Conservation (phyloP, 2,329 filamentous ascomycete species). For the Diaporthe australafricana region DNA sequence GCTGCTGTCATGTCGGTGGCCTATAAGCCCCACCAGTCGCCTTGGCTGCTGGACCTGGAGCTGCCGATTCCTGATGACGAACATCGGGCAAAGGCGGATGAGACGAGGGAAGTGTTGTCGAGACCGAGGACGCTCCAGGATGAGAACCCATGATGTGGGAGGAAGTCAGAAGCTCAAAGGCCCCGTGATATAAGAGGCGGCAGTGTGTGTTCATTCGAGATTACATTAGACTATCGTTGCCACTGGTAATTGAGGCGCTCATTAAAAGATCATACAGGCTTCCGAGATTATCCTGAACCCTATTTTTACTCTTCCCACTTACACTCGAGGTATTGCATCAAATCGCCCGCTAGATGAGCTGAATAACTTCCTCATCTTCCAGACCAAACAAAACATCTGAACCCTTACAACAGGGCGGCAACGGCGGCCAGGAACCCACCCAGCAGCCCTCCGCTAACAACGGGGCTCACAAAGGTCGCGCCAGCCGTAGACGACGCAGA, state of each 20-base stretch:
- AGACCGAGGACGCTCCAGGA: not conserved
- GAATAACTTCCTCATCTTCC: not conserved
- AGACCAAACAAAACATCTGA: not conserved
- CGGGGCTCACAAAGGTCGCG: conserved; percentile 7
- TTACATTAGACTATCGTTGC: conserved; percentile 24
- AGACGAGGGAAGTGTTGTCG: conserved; percentile 12
- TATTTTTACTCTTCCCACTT: not conserved
- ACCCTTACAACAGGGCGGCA: conserved; percentile 23
- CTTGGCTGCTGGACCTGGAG: conserved; percentile 65
- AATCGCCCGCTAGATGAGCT: not conserved
- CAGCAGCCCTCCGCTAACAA: conserved; percentile 26
- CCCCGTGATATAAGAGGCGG: not conserved
- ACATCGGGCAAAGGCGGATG: conserved; percentile 25
- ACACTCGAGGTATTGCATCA: not conserved
- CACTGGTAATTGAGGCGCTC: conserved; percentile 5
- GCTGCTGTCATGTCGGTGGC: conserved; percentile 62
- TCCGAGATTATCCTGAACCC: not conserved
- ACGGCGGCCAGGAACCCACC: conserved; percentile 26
- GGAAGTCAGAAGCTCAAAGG: not conserved
- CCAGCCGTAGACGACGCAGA: conserved; percentile 14
- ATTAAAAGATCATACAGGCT: conserved; percentile 1
- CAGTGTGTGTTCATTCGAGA: not conserved
- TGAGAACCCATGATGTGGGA: too few species aligned
- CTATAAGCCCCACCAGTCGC: conserved; percentile 57
- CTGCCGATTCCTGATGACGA: conserved; percentile 45